phyloP scores from a whole-genome alignment of 805 yeast genomes.

The Saccharomycopsis amapae region DNA sequence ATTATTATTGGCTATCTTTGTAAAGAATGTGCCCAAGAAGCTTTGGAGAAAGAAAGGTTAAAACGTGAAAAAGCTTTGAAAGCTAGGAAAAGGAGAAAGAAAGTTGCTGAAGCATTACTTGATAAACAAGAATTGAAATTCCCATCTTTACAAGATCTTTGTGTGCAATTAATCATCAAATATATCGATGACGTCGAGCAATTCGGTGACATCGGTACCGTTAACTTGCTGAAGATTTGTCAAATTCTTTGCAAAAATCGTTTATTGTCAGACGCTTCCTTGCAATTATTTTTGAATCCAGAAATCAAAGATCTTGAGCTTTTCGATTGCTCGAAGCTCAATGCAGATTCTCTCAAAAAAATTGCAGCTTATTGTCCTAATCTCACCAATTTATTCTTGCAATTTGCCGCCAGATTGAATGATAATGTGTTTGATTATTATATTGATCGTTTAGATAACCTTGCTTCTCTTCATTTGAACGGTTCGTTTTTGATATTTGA shows the following conservation, averaged over 20 bases:
- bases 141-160: constrained; percentile 74
- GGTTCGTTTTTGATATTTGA: constrained; percentile 87
- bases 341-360: constrained; percentile 53
- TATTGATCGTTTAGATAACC: constrained; percentile 46
- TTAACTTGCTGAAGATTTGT: constrained; percentile 64
- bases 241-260: constrained; percentile 77
- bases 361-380: constrained; percentile 78
- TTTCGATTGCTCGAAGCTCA: constrained; percentile 88
- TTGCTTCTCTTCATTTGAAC: constrained; percentile 58
- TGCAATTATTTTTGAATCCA: constrained; percentile 65
- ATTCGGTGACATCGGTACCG: constrained; percentile 78
- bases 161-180: constrained; percentile 59
- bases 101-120: constrained; percentile 75
- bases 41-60: constrained; percentile 37
- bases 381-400: constrained; percentile 54
- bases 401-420: constrained; percentile 91
- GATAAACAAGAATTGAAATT: constrained; percentile 58
- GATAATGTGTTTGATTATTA: constrained; percentile 65
- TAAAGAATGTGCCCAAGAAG: constrained; percentile 45
- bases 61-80: constrained; percentile 46
- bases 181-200: constrained; percentile 71
- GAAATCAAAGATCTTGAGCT: constrained; percentile 53
- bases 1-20: constrained; percentile 59
- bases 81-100: constrained; percentile 68
- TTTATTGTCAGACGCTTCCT: constrained; percentile 63